Conservation (phyloP, 1,139 yeast species). For the Meyerozyma elateridarum region DNA sequence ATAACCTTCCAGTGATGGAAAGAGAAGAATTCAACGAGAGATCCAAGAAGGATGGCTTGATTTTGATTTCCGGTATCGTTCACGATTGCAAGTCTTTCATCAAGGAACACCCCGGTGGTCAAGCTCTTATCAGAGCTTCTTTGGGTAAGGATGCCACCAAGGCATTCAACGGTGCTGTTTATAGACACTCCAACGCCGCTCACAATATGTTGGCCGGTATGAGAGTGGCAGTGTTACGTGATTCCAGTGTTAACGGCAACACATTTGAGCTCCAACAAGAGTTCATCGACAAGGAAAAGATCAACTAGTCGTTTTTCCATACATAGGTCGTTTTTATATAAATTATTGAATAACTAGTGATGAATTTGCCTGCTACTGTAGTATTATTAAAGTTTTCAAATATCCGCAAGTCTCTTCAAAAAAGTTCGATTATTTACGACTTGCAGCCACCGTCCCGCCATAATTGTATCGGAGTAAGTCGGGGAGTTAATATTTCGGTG, state of each 20-base stretch:
- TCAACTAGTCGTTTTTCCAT: constrained; percentile 1
- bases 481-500: too few relatives aligned
- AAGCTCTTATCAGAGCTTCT: constrained; percentile 78
- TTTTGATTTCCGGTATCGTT: constrained; percentile 88
- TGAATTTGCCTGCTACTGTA: too few relatives aligned
- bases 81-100: constrained; percentile 85
- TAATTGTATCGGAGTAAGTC: too few relatives aligned
- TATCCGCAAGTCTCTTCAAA: too few relatives aligned
- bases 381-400: too few relatives aligned
- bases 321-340: too few relatives aligned
- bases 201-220: constrained; percentile 91
- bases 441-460: too few relatives aligned
- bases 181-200: constrained; percentile 95
- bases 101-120: constrained; percentile 97
- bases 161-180: constrained; percentile 97
- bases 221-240: constrained; percentile 91
- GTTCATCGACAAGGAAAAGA: constrained; percentile 42
- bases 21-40: constrained; percentile 72
- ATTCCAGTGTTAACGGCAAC: constrained; percentile 48
- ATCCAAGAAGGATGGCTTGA: constrained; percentile 54
- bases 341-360: too few relatives aligned
- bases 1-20: constrained; percentile 87
- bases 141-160: constrained; percentile 95
- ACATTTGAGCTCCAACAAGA: constrained; percentile 51
- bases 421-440: too few relatives aligned